A percentile compares a stretch with the other conserved stretches of the same genome.
Conservation (phyloP, 2,329 filamentous ascomycete genomes). For the Diaporthe destruens region DNA sequence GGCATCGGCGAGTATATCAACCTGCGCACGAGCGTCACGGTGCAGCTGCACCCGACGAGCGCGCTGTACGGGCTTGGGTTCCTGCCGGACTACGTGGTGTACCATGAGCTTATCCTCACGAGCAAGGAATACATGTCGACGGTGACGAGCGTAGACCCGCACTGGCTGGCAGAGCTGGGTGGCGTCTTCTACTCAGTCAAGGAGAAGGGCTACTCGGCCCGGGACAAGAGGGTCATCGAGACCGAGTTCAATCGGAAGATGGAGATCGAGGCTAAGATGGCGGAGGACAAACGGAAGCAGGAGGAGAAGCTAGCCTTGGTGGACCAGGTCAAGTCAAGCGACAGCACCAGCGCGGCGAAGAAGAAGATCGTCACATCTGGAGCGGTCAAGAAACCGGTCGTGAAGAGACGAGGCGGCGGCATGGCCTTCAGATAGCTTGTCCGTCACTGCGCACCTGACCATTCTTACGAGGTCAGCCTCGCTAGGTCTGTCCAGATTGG, state of each 20-base stretch:
- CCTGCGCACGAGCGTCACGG: conserved; percentile 90
- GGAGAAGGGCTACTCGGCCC: conserved; percentile 93
- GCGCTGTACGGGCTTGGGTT: conserved; percentile 94
- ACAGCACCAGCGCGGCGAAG: conserved; percentile 45
- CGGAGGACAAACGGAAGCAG: conserved; percentile 80
- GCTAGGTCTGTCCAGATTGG: not conserved
- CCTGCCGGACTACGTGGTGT: conserved; percentile 95
- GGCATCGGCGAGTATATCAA: conserved; percentile 98
- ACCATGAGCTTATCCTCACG: conserved; percentile 97
- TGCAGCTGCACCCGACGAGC: conserved; percentile 94
- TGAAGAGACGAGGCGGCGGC: conserved; percentile 68
- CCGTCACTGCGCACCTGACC: not conserved
- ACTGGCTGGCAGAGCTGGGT: conserved; percentile 96
- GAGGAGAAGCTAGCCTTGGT: conserved; percentile 68
- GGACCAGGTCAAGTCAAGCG: conserved; percentile 59
- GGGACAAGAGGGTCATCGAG: conserved; percentile 89
- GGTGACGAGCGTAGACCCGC: conserved; percentile 94
- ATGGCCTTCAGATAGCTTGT: conserved; percentile 38
- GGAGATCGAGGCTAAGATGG: conserved; percentile 95
- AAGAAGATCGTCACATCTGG: conserved; percentile 74
- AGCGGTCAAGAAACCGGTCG: conserved; percentile 71
- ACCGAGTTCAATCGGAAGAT: conserved; percentile 92
- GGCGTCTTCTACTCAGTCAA: conserved; percentile 98
- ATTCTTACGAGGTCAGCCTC: not conserved
- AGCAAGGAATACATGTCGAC: conserved; percentile 98